Evolutionary conservation across 2,329 filamentous ascomycete species (phyloP).

Genomic region (Hypoxylon sp.): DNA sequence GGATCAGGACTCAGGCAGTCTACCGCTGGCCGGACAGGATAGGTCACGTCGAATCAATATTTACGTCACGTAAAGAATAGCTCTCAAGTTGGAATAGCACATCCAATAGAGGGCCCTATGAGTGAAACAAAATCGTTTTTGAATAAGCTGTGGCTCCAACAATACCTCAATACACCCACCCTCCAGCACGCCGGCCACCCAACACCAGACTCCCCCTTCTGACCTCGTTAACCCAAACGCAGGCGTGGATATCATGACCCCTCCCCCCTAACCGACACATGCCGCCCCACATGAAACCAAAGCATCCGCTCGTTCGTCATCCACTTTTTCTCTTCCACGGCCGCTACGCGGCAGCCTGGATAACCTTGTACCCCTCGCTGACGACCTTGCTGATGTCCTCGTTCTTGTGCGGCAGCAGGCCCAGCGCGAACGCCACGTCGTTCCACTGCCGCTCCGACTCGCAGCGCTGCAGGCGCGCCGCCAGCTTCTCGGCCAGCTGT

Average conservation of each 20-base stretch:
- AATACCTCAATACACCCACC: background rate
- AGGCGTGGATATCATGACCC: slow-evolving; percentile 1
- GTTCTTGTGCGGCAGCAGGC: slow-evolving; percentile 89
- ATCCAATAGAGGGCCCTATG: background rate
- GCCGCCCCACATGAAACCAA: background rate
- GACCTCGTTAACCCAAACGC: slow-evolving; percentile 5
- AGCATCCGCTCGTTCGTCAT: background rate
- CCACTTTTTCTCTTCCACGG: background rate
- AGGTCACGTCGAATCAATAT: too few relatives aligned
- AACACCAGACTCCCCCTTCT: slow-evolving; percentile 21
- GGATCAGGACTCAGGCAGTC: too few relatives aligned
- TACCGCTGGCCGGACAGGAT: too few relatives aligned
- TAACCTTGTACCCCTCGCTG: slow-evolving; percentile 76
- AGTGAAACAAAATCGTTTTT: background rate
- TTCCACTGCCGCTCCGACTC: slow-evolving; percentile 97
- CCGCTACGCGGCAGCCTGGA: slow-evolving; percentile 62
- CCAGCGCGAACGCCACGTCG: slow-evolving; percentile 92
- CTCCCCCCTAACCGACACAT: background rate
- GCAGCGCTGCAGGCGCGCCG: slow-evolving; percentile 82
- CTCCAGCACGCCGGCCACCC: background rate
- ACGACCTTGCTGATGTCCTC: slow-evolving; percentile 85
- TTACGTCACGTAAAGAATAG: too few relatives aligned
- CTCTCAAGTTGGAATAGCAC: too few relatives aligned
- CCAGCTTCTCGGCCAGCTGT: slow-evolving; percentile 90
- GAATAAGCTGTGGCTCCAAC: background rate